Evolutionary conservation across 139 green algal genomes (phyloP).

Genomic region (Chlorella sp.): DNA sequence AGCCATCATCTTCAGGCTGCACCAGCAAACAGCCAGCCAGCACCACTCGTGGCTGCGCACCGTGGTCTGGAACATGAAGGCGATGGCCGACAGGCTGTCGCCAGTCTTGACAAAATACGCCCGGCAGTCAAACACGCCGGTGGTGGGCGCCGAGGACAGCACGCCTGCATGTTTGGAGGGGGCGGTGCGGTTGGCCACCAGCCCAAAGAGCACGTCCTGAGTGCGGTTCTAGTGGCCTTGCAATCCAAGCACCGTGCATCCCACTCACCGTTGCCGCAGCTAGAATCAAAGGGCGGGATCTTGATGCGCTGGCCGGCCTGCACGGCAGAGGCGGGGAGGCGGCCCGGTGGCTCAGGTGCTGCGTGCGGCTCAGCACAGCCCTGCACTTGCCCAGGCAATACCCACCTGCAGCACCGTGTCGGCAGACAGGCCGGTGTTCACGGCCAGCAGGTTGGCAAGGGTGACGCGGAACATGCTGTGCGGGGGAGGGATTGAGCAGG

Average conservation of each 20-base stretch:
- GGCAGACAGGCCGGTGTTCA: slow-evolving; percentile 20
- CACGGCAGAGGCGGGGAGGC: not conserved
- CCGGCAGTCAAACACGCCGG: slow-evolving; percentile 28
- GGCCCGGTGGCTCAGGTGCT: too few relatives aligned
- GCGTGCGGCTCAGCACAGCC: too few relatives aligned
- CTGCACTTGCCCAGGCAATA: too few relatives aligned
- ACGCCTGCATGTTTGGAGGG: not conserved
- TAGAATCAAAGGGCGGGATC: slow-evolving; percentile 25
- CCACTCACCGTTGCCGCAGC: slow-evolving; percentile 25
- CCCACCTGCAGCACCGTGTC: not conserved
- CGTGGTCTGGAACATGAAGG: not conserved
- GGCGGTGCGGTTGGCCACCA: not conserved
- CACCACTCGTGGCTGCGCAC: not conserved
- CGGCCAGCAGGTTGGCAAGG: slow-evolving; percentile 15
- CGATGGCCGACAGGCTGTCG: slow-evolving; percentile 6
- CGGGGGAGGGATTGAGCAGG: too few relatives aligned
- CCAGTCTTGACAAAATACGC: slow-evolving; percentile 11
- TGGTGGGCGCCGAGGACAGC: slow-evolving; percentile 1
- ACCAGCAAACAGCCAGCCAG: too few relatives aligned
- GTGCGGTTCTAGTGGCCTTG: not conserved
- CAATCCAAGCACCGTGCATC: not conserved
- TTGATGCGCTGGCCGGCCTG: not conserved
- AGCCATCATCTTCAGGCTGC: too few relatives aligned
- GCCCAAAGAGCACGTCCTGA: not conserved
- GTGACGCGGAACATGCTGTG: slow-evolving; percentile 14